These are phyloP conservation scores for Plantago ovata DNA, from an alignment of 257 asterid species.

Conservation along the genomic window DNA sequence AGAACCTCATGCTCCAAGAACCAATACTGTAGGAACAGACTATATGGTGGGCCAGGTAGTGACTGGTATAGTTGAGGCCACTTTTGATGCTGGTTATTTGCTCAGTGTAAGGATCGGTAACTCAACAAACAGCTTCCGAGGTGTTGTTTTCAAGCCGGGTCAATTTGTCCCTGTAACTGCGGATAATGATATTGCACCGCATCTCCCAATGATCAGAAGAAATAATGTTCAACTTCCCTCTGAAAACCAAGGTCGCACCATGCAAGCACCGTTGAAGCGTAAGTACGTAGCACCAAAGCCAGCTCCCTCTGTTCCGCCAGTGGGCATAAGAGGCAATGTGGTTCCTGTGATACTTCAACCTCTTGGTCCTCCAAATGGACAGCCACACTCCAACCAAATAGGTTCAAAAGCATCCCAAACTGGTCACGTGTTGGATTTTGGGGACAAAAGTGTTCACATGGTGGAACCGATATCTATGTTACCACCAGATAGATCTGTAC, in stretches of 20 bases:
- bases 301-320: conserved; percentile 45
- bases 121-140: conserved; percentile 57
- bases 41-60: conserved; percentile 67
- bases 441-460: conserved; percentile 54
- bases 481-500: conserved; percentile 51
- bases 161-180: conserved; percentile 62
- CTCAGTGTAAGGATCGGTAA: conserved; percentile 69
- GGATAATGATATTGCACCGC: conserved; percentile 81
- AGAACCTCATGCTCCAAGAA: conserved; percentile 31
- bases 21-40: conserved; percentile 25
- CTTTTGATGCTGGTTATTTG: conserved; percentile 85
- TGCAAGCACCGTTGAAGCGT: conserved; percentile 35
- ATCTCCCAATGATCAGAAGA: conserved; percentile 65
- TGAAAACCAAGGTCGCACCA: conserved; percentile 26
- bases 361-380: conserved; percentile 33
- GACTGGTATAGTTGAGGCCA: conserved; percentile 79
- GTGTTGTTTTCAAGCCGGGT: conserved; percentile 89
- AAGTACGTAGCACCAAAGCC: conserved; percentile 25
- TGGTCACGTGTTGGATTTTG: conserved; percentile 30
- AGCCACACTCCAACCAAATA: conserved; percentile 20
- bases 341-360: conserved; percentile 69
- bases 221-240: conserved; percentile 38
- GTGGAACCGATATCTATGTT: conserved; percentile 64
- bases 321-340: conserved; percentile 52
- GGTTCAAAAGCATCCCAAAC: conserved; percentile 26